Evolutionary conservation across 345 rosid genomes (phyloP).

Genomic region (Aegle marmelos): DNA sequence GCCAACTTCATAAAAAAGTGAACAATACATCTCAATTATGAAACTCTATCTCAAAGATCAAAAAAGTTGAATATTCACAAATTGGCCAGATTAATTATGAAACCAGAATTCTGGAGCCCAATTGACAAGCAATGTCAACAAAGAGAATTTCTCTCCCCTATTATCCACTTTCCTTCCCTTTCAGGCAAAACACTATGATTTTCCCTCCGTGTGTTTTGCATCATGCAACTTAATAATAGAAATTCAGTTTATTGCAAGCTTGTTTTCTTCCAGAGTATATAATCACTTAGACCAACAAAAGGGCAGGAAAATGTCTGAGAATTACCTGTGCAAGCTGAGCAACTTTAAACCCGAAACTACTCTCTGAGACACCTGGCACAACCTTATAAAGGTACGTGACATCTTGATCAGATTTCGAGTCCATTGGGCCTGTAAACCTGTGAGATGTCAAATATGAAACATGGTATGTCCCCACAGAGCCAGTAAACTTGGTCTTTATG

Average conservation of each 20-base stretch:
- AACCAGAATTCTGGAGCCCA: neutral
- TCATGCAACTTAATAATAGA: neutral
- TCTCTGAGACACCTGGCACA: conserved; percentile 71
- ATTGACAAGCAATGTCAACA: neutral
- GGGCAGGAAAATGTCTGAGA: conserved; percentile 5
- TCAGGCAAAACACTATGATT: neutral
- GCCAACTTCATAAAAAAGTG: neutral
- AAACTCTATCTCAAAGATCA: neutral
- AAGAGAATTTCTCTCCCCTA: conserved; percentile 7
- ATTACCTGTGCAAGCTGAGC: conserved; percentile 88
- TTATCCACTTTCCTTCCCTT: neutral
- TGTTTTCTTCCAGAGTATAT: neutral
- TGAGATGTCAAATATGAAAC: conserved; percentile 75
- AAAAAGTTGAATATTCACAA: neutral
- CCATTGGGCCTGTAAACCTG: conserved; percentile 18
- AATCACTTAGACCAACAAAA: neutral
- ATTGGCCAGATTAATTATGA: neutral
- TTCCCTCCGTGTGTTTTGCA: neutral
- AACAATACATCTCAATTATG: conserved; percentile 9
- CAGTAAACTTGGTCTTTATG: conserved; percentile 46
- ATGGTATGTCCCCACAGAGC: conserved; percentile 69
- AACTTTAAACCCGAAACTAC: conserved; percentile 90
- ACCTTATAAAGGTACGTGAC: conserved; percentile 90
- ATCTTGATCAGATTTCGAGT: conserved; percentile 39
- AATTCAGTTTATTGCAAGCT: neutral